Evolutionary conservation across 23 red algal species (phyloP).

Genomic region (Rhodosorus marinus): DNA sequence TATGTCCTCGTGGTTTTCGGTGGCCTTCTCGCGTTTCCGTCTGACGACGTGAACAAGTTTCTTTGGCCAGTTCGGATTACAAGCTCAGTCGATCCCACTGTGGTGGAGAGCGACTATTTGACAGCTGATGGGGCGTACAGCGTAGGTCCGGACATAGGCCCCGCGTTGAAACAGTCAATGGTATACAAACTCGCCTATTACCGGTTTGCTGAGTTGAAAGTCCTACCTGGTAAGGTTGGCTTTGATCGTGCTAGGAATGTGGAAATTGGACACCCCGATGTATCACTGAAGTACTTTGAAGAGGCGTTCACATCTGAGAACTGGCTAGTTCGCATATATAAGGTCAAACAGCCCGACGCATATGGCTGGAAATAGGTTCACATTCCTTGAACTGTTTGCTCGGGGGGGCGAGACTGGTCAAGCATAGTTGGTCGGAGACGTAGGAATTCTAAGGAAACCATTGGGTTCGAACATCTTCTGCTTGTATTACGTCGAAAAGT

Average conservation of each 20-base stretch:
- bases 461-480: too few species aligned
- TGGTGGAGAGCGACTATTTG: slow-evolving; percentile 74
- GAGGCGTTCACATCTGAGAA: slow-evolving; percentile 92
- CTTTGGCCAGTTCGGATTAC: slow-evolving; percentile 92
- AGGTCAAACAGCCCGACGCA: slow-evolving; percentile 70
- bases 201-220: slow-evolving; percentile 43
- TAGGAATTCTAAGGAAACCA: too few species aligned
- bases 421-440: too few species aligned
- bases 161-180: slow-evolving; percentile 57
- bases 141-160: slow-evolving; percentile 29
- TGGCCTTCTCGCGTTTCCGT: slow-evolving; percentile 68
- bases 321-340: slow-evolving; percentile 95
- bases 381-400: too few species aligned
- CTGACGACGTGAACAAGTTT: slow-evolving; percentile 99
- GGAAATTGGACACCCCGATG: slow-evolving; percentile 18
- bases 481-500: too few species aligned
- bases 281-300: slow-evolving; percentile 86
- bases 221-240: slow-evolving; percentile 4
- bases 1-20: slow-evolving; percentile 98
- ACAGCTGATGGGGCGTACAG: slow-evolving; percentile 55
- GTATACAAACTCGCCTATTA: slow-evolving; percentile 96
- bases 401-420: too few species aligned
- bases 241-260: slow-evolving; percentile 48
- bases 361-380: neutral
- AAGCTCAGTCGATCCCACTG: slow-evolving; percentile 67